Evolutionary conservation across 139 green algal genomes (phyloP).

Genomic region (Gonium pectorale): DNA sequence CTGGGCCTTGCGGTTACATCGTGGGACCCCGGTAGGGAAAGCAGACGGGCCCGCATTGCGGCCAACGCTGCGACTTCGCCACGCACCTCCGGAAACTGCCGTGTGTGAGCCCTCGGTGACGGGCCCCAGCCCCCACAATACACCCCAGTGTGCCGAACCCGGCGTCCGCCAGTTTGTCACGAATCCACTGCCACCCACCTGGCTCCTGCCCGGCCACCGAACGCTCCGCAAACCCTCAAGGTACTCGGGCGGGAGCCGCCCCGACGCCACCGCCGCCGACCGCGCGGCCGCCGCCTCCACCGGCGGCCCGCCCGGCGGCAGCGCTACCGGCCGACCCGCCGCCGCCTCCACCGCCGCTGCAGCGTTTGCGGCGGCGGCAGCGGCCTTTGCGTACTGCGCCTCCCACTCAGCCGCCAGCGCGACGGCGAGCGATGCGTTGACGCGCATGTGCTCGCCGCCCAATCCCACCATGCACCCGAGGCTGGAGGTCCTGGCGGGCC

Average conservation of each 20-base stretch:
- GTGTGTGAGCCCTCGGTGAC: no score
- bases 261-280: conserved; percentile 33
- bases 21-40: no score
- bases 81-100: no score
- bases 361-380: conserved; percentile 41
- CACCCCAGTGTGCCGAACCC: no score
- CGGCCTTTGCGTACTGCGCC: conserved; percentile 9
- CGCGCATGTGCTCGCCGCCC: conserved; percentile 84
- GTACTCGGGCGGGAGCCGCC: conserved; percentile 68
- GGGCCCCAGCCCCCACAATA: no score
- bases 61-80: no score
- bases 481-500: no score
- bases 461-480: conserved; percentile 84
- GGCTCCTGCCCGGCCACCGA: conserved; percentile 80
- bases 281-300: conserved; percentile 26
- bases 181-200: conserved; percentile 59
- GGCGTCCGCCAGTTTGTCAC: not conserved
- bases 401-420: conserved; percentile 81
- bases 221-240: conserved; percentile 65
- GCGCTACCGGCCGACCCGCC: not conserved
- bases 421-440: conserved; percentile 92
- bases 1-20: no score
- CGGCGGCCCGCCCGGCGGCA: not conserved
- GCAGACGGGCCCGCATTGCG: no score
- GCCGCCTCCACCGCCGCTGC: not conserved